Base-by-base conservation (phyloP, 768 basidiomycete genomes). In the Crucibulum laeve region DNA sequence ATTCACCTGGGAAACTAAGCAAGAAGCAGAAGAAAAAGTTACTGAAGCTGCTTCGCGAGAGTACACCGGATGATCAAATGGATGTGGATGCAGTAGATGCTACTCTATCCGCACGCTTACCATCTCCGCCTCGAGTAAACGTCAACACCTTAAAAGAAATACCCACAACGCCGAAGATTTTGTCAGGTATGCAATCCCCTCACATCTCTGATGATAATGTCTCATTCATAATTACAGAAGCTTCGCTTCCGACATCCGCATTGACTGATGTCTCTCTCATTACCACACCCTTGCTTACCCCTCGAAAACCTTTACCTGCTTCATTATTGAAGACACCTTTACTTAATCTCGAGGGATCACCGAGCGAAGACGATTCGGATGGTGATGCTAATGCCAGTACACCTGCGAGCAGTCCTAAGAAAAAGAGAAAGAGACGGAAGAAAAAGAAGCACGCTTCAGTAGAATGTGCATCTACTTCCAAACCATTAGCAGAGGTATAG, bases 281-380 rank as follows among this genome's bases (percentile, higher is more conserved):
- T 17, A n/a, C 42, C 35, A 45, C 46, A n/a, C 47, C n/a, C 24
- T 49, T 19, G 4, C 35, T 26, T 36, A 33, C 42, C 35, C 49
- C 28, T 38, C 46, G 45, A 35, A 44, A 42, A 41, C 33, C 39
- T 5, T 56, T 57, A 45, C 53, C 60, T 13, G 36, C 50, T 19
- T 53, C 49, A 2, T 44, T 67, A 19, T 45, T 65, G 17, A 65
- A 65, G 39, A 45, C 65, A 3, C 74, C 79, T 11, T 47, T 85
- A 15, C 62, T 86, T 21, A 84, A 84, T 52, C 67, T 85, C 8
- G 62, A 60, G 30, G 78, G 78, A 1, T 75, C 69, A 40, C 42
- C 58, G 7, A 65, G 59, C 28, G 60, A 62, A 25, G 56, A 53
- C 11, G 61, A 65, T 24, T 62, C 59, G 15, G 67, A 63, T 5